A percentile compares a stretch with the other conserved stretches of the same genome.
phyloP scores from a whole-genome alignment of 2,329 filamentous ascomycete species.

The Epicoccum sorghinum region DNA sequence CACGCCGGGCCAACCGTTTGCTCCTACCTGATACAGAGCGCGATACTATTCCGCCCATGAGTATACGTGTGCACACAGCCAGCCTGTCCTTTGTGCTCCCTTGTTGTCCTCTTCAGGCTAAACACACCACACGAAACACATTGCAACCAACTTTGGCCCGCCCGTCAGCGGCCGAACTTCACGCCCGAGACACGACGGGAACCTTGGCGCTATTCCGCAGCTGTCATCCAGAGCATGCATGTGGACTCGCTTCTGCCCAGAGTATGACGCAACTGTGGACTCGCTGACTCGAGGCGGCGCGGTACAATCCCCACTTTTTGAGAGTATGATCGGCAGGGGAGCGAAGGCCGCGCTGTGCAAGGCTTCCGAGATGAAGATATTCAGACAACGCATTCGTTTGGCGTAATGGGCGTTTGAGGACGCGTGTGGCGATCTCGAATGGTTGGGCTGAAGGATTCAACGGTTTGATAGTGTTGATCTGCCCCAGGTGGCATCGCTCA shows the following conservation, averaged over 20 bases:
- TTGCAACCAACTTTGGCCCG: conserved; percentile 1
- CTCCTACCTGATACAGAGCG: conserved; percentile 6
- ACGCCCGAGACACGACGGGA: conserved; percentile 3
- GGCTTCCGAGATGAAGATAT: conserved; percentile 15
- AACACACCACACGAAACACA: not conserved
- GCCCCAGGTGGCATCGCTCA: not conserved
- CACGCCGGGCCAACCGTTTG: conserved; percentile 4
- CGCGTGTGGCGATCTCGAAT: not conserved
- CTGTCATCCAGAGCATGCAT: conserved; percentile 1
- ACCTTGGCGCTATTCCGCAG: conserved; percentile 5
- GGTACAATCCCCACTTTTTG: conserved; percentile 11
- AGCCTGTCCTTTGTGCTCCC: not conserved
- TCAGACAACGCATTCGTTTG: conserved; percentile 6
- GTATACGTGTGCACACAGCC: not conserved
- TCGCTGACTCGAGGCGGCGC: conserved; percentile 3
- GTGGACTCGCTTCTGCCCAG: conserved; percentile 4
- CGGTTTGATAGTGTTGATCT: conserved; percentile 1
- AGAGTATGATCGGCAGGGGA: conserved; percentile 33
- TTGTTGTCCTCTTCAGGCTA: not conserved
- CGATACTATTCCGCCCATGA: not conserved
- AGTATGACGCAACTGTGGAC: conserved; percentile 17
- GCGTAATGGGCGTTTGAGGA: conserved; percentile 3
- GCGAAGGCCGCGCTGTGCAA: conserved; percentile 1
- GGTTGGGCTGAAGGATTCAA: not conserved
- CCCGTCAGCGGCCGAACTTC: conserved; percentile 3